Conservation (phyloP, 2,329 filamentous ascomycete species). For the Penicillium sp. region DNA sequence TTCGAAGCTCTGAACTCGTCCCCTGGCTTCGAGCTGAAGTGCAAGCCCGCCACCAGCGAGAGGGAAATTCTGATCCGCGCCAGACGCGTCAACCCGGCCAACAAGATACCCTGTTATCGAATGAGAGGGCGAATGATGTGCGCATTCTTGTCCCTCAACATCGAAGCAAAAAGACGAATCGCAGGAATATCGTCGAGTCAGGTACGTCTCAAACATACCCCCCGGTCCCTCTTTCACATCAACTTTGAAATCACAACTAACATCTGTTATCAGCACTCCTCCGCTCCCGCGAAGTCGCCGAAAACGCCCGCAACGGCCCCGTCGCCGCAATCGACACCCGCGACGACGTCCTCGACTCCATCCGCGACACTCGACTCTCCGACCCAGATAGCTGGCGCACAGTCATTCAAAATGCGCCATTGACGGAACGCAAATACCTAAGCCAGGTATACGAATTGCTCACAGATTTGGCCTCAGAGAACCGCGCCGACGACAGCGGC, state of each 20-base stretch:
- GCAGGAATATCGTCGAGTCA: conserved; percentile 82
- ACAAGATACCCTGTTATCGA: conserved; percentile 40
- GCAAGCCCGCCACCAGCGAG: conserved; percentile 72
- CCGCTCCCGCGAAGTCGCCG: conserved; percentile 64
- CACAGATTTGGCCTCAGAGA: conserved; percentile 60
- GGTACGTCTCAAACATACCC: conserved; percentile 57
- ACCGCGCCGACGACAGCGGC: conserved; percentile 50
- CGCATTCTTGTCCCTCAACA: conserved; percentile 82
- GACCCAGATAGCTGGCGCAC: conserved; percentile 83
- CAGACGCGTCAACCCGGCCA: conserved; percentile 47
- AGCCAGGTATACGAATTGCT: conserved; percentile 81
- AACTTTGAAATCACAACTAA: conserved; percentile 16
- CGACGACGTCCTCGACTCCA: conserved; percentile 77
- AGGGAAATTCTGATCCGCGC: conserved; percentile 52
- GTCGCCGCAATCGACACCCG: conserved; percentile 87
- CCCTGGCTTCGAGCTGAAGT: conserved; percentile 80
- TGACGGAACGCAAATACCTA: conserved; percentile 79
- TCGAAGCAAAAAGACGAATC: conserved; percentile 88
- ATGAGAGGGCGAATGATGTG: conserved; percentile 69
- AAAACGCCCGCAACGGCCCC: conserved; percentile 73
- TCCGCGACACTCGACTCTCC: conserved; percentile 73
- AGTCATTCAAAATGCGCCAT: conserved; percentile 75
- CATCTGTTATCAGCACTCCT: conserved; percentile 49
- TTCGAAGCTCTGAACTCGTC: conserved; percentile 73
- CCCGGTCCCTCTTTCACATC: neutral